Percentiles rank a stretch among this genome's conserved stretches.
Evolutionary conservation across 2,329 filamentous ascomycete species (phyloP).

Genomic region (Phyllosticta paracitricarpa): DNA sequence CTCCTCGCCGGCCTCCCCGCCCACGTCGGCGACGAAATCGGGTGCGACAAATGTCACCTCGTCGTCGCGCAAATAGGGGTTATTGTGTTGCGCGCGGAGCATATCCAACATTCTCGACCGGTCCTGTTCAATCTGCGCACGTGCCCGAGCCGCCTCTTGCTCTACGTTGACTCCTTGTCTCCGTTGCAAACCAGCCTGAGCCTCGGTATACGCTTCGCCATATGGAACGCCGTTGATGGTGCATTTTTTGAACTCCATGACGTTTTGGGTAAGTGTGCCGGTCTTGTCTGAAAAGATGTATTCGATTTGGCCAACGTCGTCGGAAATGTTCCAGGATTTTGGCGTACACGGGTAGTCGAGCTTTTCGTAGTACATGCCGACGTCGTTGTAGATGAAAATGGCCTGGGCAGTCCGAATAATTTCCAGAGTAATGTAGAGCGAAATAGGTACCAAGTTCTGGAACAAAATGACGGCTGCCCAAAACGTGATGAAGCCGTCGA

Average conservation of each 20-base stretch:
- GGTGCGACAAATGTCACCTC: constrained; percentile 87
- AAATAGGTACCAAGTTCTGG: constrained; percentile 98
- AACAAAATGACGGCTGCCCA: constrained; percentile 92
- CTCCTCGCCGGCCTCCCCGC: constrained; percentile 63
- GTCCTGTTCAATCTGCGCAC: constrained; percentile 68
- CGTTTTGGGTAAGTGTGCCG: constrained; percentile 79
- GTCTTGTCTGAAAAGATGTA: constrained; percentile 98
- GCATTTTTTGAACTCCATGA: constrained; percentile 99
- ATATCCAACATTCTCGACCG: constrained; percentile 62
- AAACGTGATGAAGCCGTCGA: constrained; percentile 93
- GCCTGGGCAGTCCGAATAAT: constrained; percentile 89
- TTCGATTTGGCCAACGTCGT: constrained; percentile 95
- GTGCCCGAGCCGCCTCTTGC: constrained; percentile 62
- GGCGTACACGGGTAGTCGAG: constrained; percentile 93
- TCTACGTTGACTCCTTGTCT: constrained; percentile 80
- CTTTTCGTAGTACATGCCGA: constrained; percentile 92
- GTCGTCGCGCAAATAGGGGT: constrained; percentile 83
- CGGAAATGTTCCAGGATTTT: constrained; percentile 98
- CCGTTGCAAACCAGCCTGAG: constrained; percentile 91
- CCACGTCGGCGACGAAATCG: constrained; percentile 75
- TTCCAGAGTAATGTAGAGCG: constrained; percentile 93
- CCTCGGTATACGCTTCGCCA: constrained; percentile 95
- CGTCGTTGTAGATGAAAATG: constrained; percentile 94
- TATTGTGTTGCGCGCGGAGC: constrained; percentile 70
- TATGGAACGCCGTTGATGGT: constrained; percentile 95